Percentiles rank a stretch among this genome's conserved stretches.
Evolutionary conservation across 495 filamentous ascomycete genomes (phyloP).

Genomic region (Penicillium desertorum): DNA sequence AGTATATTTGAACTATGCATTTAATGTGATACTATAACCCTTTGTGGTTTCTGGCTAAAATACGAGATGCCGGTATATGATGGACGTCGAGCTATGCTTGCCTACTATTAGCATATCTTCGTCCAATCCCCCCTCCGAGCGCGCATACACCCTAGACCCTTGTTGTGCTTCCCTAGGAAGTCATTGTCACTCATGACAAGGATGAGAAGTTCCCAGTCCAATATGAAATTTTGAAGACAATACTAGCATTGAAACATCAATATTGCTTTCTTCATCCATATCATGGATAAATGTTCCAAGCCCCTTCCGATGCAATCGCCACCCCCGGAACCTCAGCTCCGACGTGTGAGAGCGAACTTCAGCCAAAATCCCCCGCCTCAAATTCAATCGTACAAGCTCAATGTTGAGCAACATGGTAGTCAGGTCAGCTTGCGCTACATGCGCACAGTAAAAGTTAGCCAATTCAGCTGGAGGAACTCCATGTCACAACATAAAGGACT

Average conservation of each 20-base stretch:
- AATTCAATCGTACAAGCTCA: not conserved
- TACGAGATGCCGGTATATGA: not conserved
- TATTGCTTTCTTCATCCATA: not conserved
- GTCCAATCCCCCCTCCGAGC: not conserved
- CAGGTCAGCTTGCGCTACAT: not conserved
- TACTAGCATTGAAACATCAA: not conserved
- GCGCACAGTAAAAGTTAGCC: not conserved
- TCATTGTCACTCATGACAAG: not conserved
- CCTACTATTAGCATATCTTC: not conserved
- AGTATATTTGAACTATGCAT: constrained; percentile 2
- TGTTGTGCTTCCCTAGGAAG: not conserved
- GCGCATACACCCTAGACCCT: not conserved
- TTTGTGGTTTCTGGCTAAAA: not conserved
- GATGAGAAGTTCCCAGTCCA: not conserved
- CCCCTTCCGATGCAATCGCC: not conserved
- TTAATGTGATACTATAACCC: not conserved
- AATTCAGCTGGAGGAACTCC: not conserved
- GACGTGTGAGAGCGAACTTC: not conserved
- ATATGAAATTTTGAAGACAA: not conserved
- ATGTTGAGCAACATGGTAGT: not conserved
- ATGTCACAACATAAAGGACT: not conserved
- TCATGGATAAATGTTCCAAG: not conserved
- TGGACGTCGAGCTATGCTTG: too few relatives aligned
- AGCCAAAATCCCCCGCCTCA: not conserved
- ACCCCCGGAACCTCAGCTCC: not conserved